phyloP scores from a whole-genome alignment of 1,139 yeast species.

The Citeromyces siamensis region DNA sequence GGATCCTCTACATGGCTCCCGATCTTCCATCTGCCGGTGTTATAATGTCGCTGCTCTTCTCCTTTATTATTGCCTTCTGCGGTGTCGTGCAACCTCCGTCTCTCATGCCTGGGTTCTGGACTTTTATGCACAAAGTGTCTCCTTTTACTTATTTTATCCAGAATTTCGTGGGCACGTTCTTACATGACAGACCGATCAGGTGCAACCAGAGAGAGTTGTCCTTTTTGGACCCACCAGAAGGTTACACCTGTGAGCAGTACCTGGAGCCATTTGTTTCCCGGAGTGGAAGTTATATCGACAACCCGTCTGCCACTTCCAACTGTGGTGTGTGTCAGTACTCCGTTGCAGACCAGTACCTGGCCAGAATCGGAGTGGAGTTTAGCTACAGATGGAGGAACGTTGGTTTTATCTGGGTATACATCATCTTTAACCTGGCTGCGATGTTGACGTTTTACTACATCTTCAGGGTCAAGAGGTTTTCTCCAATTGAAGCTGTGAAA shows the following conservation, averaged over 20 bases:
- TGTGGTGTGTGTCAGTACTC: conserved; percentile 50
- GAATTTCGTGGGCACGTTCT: conserved; percentile 36
- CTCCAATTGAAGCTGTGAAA: conserved; percentile 2
- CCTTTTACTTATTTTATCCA: conserved; percentile 62
- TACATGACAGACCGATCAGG: conserved; percentile 41
- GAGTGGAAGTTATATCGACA: conserved; percentile 38
- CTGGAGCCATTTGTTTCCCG: conserved; percentile 22
- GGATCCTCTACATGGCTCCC: conserved; percentile 44
- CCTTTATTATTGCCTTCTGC: conserved; percentile 44
- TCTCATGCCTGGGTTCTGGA: conserved; percentile 62
- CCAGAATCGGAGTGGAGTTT: conserved; percentile 29
- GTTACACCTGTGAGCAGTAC: conserved; percentile 46
- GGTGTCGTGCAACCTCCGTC: conserved; percentile 50
- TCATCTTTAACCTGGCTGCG: conserved; percentile 36
- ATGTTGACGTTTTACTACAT: conserved; percentile 30
- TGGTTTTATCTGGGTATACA: conserved; percentile 46
- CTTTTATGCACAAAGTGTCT: conserved; percentile 60
- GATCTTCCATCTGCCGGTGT: conserved; percentile 53
- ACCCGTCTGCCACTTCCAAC: conserved; percentile 35
- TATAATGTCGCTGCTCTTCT: conserved; percentile 35
- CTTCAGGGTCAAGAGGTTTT: conserved; percentile 17
- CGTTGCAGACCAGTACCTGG: conserved; percentile 41
- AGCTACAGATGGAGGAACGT: conserved; percentile 51
- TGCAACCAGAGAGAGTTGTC: conserved; percentile 42
- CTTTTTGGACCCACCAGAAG: conserved; percentile 42